Conservation (phyloP, 345 rosid species). For the Dimocarpus longan region DNA sequence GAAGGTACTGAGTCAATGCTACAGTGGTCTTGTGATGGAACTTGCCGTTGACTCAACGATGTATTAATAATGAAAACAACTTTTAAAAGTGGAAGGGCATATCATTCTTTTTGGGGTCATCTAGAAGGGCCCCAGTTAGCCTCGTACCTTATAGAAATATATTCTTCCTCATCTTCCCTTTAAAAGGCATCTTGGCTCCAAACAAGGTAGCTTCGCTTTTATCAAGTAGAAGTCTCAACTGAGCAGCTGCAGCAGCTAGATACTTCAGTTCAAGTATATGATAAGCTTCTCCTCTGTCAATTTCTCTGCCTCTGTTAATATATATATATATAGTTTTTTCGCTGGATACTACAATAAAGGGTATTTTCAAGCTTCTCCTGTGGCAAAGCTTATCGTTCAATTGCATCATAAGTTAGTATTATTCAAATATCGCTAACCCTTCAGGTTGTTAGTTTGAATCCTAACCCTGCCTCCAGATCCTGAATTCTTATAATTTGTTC, state of each 20-base stretch:
- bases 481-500: too few relatives aligned
- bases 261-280: not conserved
- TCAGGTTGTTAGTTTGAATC: too few relatives aligned
- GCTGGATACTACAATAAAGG: not conserved
- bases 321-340: too few relatives aligned
- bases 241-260: not conserved
- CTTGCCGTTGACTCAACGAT: not conserved
- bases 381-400: not conserved
- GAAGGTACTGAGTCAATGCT: too few relatives aligned
- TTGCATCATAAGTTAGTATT: too few relatives aligned
- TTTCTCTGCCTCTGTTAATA: not conserved
- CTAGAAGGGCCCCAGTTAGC: not conserved
- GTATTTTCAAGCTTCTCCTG: not conserved
- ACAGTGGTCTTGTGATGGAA: not conserved
- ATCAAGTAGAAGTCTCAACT: not conserved
- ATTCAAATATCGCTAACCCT: too few relatives aligned
- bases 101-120: too few relatives aligned
- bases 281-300: not conserved
- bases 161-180: not conserved
- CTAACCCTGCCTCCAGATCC: too few relatives aligned
- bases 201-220: not conserved
- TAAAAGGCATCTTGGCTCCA: not conserved
- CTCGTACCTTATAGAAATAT: not conserved
- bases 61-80: not conserved
- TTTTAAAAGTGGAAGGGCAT: not conserved